Base-by-base conservation (phyloP, 106 monocot genomes). In the Phalaenopsis aphrodite region DNA sequence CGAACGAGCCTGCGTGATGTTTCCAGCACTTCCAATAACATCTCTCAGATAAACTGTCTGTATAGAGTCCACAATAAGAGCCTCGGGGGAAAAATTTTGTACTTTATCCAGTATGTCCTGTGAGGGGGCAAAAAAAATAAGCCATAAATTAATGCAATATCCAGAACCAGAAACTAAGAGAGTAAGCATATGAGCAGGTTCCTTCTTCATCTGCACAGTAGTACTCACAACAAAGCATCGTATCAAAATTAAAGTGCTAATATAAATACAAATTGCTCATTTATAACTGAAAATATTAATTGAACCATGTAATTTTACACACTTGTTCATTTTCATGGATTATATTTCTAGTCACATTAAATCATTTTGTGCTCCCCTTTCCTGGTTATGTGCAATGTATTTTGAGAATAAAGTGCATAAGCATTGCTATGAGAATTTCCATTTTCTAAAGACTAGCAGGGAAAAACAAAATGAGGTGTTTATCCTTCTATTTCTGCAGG, bases 91-190 rank as follows among this genome's bases (percentile, higher is more conserved):
- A 5, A 91, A 82, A 30, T 56, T 69, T 77, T 88, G 84, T 57
- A 88, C 87, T 84, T 91, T 95, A 23, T 91, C 91, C 82, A 99
- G 85, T 76, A 99, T 95, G 82, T 99, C 99, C 99, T 99, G 84
- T 42, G 78, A 77, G 77, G 42, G 37, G 72, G 75, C 38, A 46
- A 85, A 79, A 64, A 38, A 49, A 58, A 5, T 5, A 52, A 58
- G 24, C 11, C 78, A 79, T 72, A 81, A 65, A 30, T 75, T 17
- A 46, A 36, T 73, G 55, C 55, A 18, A 81, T 4, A 41, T 23
- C 6, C 52, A 82, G 38, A 64, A 12, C 15, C 74, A 79, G 19
- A 57, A 8, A 74, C 8, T 4, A 69, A 39, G 39, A 69, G 15
- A 36, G 14, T 69, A 8, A 65, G n/a, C 38, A 23, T 36, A 12